Conservation (phyloP, 169 alveolate species). For the Cryptosporidium canis region DNA sequence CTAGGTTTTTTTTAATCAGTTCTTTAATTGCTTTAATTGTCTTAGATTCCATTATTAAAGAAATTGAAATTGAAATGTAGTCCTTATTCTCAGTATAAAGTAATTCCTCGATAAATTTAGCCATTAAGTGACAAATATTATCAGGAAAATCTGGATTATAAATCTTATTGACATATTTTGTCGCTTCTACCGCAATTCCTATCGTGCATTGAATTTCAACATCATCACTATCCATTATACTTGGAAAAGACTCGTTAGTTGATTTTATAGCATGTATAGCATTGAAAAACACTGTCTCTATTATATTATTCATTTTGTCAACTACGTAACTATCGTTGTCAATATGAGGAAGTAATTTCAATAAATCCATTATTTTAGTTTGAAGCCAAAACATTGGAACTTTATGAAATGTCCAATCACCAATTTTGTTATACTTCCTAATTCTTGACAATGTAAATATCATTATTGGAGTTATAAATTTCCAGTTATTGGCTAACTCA, state of each 20-base stretch:
- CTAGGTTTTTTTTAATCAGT: constrained; percentile 2
- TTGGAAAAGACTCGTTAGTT: background rate
- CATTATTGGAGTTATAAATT: constrained; percentile 8
- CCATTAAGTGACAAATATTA: constrained; percentile 18
- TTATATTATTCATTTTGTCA: constrained; percentile 12
- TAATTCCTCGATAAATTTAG: constrained; percentile 25
- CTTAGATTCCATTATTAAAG: constrained; percentile 18
- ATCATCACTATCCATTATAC: background rate
- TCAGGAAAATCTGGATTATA: background rate
- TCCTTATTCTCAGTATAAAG: constrained; percentile 51
- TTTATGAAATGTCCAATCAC: constrained; percentile 44
- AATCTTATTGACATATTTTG: constrained; percentile 8
- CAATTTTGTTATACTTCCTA: background rate
- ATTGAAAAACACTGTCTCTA: constrained; percentile 33
- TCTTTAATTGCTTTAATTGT: constrained; percentile 7
- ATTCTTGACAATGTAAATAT: constrained; percentile 19
- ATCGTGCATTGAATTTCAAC: constrained; percentile 25
- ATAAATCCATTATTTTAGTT: constrained; percentile 3
- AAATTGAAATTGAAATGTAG: constrained; percentile 46
- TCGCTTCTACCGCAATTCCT: constrained; percentile 47
- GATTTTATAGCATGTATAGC: constrained; percentile 22
- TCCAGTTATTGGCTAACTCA: constrained; percentile 7
- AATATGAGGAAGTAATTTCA: background rate
- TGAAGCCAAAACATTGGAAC: constrained; percentile 71
- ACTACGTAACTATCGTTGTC: constrained; percentile 9